phyloP scores from a whole-genome alignment of 1,139 yeast genomes.

The Kluyveromyces sp. region DNA sequence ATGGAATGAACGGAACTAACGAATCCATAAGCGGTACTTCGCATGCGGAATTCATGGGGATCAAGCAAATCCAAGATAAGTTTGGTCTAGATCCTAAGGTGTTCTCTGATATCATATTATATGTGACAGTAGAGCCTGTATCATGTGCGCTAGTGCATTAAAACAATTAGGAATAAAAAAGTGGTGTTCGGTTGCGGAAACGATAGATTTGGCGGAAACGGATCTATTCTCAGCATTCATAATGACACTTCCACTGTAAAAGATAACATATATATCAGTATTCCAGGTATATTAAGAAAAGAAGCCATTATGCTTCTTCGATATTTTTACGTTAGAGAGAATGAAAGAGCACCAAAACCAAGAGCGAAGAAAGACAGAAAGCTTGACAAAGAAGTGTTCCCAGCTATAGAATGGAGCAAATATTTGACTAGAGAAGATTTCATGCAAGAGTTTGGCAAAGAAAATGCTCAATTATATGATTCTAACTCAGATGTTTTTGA shows the following conservation, averaged over 20 bases:
- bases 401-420: slow-evolving; percentile 43
- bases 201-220: slow-evolving; percentile 95
- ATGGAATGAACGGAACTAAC: slow-evolving; percentile 88
- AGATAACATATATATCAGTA: slow-evolving; percentile 41
- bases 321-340: slow-evolving; percentile 77
- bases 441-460: slow-evolving; percentile 41
- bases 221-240: slow-evolving; percentile 67
- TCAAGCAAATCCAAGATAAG: slow-evolving; percentile 42
- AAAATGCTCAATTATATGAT: slow-evolving; percentile 31
- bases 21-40: slow-evolving; percentile 73
- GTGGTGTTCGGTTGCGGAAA: slow-evolving; percentile 91
- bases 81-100: slow-evolving; percentile 26
- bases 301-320: slow-evolving; percentile 80
- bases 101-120: slow-evolving; percentile 51
- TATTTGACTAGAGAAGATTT: slow-evolving; percentile 44
- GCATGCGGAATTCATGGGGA: slow-evolving; percentile 88
- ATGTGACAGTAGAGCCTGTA: slow-evolving; percentile 95
- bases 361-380: slow-evolving; percentile 66
- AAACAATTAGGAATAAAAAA: slow-evolving; percentile 66
- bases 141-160: slow-evolving; percentile 94
- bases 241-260: slow-evolving; percentile 33
- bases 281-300: slow-evolving; percentile 71
- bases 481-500: slow-evolving; percentile 21
- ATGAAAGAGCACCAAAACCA: slow-evolving; percentile 77
- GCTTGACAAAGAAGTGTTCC: slow-evolving; percentile 61